These are phyloP conservation scores for Ophiostoma sp. DNA, from an alignment of 2,329 filamentous ascomycete genomes.

Conservation along the genomic window DNA sequence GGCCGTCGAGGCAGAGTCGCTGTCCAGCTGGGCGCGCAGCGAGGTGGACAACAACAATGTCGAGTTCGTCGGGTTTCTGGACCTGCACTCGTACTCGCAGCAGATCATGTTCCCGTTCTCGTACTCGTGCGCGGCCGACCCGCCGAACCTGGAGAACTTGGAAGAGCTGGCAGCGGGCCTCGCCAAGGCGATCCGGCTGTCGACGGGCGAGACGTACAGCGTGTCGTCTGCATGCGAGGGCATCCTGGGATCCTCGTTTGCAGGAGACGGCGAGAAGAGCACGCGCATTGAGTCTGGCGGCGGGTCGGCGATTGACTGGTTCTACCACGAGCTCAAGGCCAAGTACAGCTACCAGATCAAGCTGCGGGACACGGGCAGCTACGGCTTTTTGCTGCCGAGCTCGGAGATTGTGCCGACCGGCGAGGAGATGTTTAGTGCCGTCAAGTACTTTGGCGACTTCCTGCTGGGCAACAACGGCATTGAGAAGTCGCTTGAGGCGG, in stretches of 20 bases:
- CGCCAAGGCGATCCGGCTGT: constrained; percentile 80
- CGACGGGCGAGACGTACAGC: constrained; percentile 67
- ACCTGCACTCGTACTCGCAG: constrained; percentile 93
- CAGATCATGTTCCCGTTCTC: constrained; percentile 90
- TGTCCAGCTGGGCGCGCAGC: constrained; percentile 79
- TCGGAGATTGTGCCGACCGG: constrained; percentile 86
- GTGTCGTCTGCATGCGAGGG: constrained; percentile 85
- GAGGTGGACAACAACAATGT: constrained; percentile 65
- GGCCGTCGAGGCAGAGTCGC: constrained; percentile 66
- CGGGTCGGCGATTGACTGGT: constrained; percentile 88
- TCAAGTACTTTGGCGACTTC: constrained; percentile 80
- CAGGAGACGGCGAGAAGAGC: constrained; percentile 58
- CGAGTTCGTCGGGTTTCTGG: constrained; percentile 76
- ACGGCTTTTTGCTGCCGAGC: constrained; percentile 83
- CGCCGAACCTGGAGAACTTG: constrained; percentile 84
- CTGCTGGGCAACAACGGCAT: constrained; percentile 65
- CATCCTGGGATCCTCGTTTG: constrained; percentile 43
- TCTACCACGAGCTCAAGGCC: constrained; percentile 80
- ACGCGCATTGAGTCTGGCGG: constrained; percentile 65
- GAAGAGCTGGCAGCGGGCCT: constrained; percentile 84
- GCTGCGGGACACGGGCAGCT: constrained; percentile 84
- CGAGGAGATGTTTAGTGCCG: constrained; percentile 75
- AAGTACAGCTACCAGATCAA: constrained; percentile 92
- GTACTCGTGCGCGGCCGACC: constrained; percentile 70
- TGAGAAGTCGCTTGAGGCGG: constrained; percentile 37